A percentile compares a stretch with the other conserved stretches of the same genome.
Conservation (phyloP, 2,329 filamentous ascomycete species). For the Fusarium nygamai region DNA sequence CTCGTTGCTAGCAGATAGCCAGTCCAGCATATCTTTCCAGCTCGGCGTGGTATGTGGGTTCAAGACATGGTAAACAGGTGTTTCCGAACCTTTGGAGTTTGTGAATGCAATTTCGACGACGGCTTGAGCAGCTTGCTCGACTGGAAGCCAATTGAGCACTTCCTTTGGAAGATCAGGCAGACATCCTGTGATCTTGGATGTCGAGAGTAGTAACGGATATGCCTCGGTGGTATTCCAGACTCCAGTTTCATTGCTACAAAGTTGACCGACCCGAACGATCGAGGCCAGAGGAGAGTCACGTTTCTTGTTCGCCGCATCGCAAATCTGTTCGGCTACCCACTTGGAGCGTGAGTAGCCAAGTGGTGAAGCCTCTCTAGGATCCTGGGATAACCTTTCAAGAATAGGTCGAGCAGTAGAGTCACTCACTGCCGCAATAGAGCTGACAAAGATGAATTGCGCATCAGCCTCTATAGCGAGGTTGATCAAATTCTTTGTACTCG, state of each 20-base stretch:
- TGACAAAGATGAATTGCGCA: conserved; percentile 59
- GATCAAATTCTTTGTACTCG: conserved; percentile 56
- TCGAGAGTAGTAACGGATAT: conserved; percentile 62
- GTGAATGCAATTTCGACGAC: conserved; percentile 49
- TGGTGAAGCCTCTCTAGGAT: conserved; percentile 42
- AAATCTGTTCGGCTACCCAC: conserved; percentile 53
- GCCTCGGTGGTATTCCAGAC: conserved; percentile 63
- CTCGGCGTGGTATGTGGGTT: conserved; percentile 31
- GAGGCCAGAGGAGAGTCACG: background rate
- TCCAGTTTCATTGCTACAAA: conserved; percentile 59
- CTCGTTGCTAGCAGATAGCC: conserved; percentile 9
- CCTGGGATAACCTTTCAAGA: conserved; percentile 42
- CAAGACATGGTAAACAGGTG: conserved; percentile 36
- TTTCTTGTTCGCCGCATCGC: conserved; percentile 43
- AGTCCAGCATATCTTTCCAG: conserved; percentile 38
- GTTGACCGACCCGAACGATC: conserved; percentile 60
- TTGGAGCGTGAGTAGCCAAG: conserved; percentile 58
- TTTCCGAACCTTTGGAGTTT: rapidly evolving
- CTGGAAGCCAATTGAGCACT: conserved; percentile 60
- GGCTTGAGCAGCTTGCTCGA: conserved; percentile 55
- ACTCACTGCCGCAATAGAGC: conserved; percentile 58
- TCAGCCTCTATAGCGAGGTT: conserved; percentile 42
- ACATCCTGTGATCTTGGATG: conserved; percentile 53
- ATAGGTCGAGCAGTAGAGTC: conserved; percentile 46
- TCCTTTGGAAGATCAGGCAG: conserved; percentile 33